These are phyloP conservation scores for Stemphylium vesicarium DNA, from an alignment of 2,329 filamentous ascomycete genomes.

Conservation along the genomic window DNA sequence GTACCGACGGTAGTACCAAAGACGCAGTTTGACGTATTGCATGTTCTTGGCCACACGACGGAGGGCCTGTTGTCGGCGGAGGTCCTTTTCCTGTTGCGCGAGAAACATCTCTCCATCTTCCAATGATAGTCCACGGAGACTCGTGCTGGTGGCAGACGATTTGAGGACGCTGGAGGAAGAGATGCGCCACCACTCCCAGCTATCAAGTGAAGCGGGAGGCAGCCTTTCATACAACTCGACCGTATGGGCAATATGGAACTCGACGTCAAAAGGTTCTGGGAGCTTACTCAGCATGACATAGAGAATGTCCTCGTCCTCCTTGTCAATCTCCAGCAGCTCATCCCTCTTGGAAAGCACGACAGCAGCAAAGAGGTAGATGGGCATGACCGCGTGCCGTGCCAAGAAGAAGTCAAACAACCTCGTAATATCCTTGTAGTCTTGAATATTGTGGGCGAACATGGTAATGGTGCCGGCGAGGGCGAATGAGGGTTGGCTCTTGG, in stretches of 20 bases:
- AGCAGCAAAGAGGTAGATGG: constrained; percentile 86
- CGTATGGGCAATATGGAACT: constrained; percentile 73
- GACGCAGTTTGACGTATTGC: constrained; percentile 43
- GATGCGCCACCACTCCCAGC: constrained; percentile 71
- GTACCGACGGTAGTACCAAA: constrained; percentile 72
- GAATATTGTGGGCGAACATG: constrained; percentile 95
- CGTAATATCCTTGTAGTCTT: constrained; percentile 85
- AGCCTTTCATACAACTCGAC: constrained; percentile 66
- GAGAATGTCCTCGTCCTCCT: constrained; percentile 82
- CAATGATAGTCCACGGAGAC: constrained; percentile 63
- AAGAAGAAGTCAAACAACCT: constrained; percentile 92
- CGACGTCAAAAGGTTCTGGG: constrained; percentile 79
- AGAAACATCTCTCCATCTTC: constrained; percentile 73
- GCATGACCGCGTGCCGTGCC: constrained; percentile 84
- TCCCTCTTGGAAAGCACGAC: constrained; percentile 75
- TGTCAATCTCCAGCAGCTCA: constrained; percentile 83
- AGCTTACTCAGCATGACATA: constrained; percentile 88
- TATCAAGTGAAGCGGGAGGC: constrained; percentile 74
- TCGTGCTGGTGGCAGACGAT: constrained; percentile 67
- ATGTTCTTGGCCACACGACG: constrained; percentile 48
- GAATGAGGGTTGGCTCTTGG: constrained; percentile 83
- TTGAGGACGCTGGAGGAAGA: constrained; percentile 83
- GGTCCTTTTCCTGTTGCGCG: constrained; percentile 71
- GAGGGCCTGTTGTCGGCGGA: constrained; percentile 68
- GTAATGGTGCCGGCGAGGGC: constrained; percentile 92